Conservation (phyloP, 768 basidiomycete species). For the Pisolithus tinctorius region DNA sequence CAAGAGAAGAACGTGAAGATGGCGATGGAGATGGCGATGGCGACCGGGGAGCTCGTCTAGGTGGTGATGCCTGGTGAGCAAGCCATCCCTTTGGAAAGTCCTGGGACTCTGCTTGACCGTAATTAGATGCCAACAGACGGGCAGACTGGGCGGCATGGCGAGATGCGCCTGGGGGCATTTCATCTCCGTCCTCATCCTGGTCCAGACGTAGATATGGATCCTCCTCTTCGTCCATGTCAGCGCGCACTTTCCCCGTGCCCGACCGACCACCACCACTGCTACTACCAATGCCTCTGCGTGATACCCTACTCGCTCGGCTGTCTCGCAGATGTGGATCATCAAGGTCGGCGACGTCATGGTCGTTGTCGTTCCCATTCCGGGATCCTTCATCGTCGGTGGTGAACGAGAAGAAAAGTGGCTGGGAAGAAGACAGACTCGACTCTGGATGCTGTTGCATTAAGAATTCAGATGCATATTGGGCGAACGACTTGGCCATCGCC, state of each 20-base stretch:
- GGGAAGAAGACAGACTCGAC: constrained; percentile 52
- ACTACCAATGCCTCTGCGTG: constrained; percentile 16
- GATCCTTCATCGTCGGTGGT: constrained; percentile 70
- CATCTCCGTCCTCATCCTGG: constrained; percentile 67
- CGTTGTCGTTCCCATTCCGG: constrained; percentile 41
- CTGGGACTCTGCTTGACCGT: constrained; percentile 33
- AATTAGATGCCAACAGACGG: constrained; percentile 31
- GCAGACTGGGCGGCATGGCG: constrained; percentile 30
- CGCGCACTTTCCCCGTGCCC: constrained; percentile 23
- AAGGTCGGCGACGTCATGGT: constrained; percentile 57
- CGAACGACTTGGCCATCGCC: constrained; percentile 62
- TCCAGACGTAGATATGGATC: constrained; percentile 77
- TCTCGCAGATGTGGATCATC: constrained; percentile 70
- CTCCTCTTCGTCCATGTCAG: constrained; percentile 32
- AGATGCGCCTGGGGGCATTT: constrained; percentile 36
- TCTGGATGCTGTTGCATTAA: constrained; percentile 49
- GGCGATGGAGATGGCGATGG: constrained; percentile 35
- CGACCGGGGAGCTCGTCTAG: constrained; percentile 33
- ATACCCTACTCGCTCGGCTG: constrained; percentile 25
- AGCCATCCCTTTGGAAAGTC: constrained; percentile 53
- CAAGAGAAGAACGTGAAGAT: constrained; percentile 23
- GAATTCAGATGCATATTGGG: constrained; percentile 78
- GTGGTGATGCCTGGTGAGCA: constrained; percentile 67
- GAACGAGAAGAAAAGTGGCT: constrained; percentile 87
- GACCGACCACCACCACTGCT: constrained; percentile 28